Evolutionary conservation across 2,329 filamentous ascomycete genomes (phyloP).

Genomic region (Emergomyces orientalis): DNA sequence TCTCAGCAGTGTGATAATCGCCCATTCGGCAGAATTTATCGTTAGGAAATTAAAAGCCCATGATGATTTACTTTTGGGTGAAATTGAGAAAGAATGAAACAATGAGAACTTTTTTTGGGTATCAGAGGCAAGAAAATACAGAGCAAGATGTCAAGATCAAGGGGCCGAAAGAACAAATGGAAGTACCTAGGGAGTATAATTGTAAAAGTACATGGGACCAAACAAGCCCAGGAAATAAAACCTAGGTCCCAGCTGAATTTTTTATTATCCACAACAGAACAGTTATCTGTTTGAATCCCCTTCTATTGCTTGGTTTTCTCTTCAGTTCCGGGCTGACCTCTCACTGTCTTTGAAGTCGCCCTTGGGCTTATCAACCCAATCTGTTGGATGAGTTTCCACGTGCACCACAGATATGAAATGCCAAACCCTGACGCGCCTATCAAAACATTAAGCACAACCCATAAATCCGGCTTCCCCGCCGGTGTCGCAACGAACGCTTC

Average conservation of each 20-base stretch:
- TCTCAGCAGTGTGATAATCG: too few species aligned
- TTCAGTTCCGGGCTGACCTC: neutral
- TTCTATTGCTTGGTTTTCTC: constrained; percentile 9
- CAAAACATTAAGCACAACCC: constrained; percentile 84
- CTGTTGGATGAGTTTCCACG: constrained; percentile 50
- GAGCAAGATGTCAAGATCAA: neutral
- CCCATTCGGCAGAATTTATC: too few species aligned
- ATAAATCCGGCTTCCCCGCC: constrained; percentile 74
- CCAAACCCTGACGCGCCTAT: constrained; percentile 77
- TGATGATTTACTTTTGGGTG: neutral
- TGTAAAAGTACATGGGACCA: neutral
- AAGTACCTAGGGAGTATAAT: neutral
- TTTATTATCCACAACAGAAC: neutral
- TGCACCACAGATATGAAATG: constrained; percentile 84
- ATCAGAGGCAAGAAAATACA: neutral
- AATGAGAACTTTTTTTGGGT: neutral
- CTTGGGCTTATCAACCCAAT: neutral
- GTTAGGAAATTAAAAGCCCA: neutral
- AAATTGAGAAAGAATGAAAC: neutral
- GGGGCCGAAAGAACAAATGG: neutral
- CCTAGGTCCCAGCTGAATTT: neutral
- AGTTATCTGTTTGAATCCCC: neutral
- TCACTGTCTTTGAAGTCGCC: neutral
- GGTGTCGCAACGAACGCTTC: constrained; percentile 63
- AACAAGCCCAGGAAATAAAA: neutral